Percentiles rank a stretch among this genome's conserved stretches.
phyloP scores from a whole-genome alignment of 148 eudicot genomes.

The Chenopodium suecicum region DNA sequence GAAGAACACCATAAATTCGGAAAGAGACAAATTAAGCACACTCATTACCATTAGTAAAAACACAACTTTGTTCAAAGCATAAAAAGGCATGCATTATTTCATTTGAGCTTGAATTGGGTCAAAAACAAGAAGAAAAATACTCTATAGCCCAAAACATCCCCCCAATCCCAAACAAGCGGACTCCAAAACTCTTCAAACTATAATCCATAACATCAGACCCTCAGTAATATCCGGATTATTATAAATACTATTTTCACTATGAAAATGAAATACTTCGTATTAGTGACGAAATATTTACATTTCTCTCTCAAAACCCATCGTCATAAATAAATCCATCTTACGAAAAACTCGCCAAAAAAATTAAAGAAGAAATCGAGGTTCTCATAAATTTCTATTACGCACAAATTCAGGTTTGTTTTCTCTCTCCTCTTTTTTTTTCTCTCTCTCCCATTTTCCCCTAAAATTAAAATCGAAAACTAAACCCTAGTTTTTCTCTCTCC shows the following conservation, averaged over 20 bases:
- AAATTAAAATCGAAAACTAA: conserved; percentile 25
- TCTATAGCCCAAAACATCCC: not conserved
- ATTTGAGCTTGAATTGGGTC: no score
- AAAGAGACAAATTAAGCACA: no score
- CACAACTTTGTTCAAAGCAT: no score
- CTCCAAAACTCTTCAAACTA: not conserved
- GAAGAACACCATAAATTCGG: no score
- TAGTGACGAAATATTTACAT: not conserved
- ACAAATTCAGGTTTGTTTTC: not conserved
- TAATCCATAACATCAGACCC: not conserved
- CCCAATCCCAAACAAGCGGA: not conserved
- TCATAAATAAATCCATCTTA: not conserved
- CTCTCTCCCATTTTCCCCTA: not conserved
- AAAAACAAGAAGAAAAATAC: no score
- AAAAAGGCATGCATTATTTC: no score
- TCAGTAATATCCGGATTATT: no score
- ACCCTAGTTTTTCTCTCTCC: conserved; percentile 27
- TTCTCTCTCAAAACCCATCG: not conserved
- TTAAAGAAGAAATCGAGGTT: not conserved
- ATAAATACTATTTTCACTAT: not conserved
- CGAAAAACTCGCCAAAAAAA: not conserved
- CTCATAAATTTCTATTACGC: conserved; percentile 3
- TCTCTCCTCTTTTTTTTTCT: not conserved
- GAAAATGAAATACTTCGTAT: no score
- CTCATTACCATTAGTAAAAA: no score